These are phyloP conservation scores for Mycena olivaceomarginata DNA, from an alignment of 768 basidiomycete genomes.

Conservation along the genomic window DNA sequence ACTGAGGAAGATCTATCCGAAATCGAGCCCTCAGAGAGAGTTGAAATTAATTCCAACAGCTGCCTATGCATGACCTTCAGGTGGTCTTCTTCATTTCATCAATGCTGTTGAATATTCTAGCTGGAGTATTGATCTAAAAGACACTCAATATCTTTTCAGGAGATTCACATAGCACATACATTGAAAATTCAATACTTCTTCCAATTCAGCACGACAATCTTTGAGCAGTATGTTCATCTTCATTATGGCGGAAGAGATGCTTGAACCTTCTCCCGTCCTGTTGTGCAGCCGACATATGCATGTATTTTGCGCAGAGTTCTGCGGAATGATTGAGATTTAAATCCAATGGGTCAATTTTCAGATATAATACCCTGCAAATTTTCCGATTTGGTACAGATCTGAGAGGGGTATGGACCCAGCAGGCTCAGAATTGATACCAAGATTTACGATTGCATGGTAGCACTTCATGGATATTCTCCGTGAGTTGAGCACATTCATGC, in stretches of 20 bases:
- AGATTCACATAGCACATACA: neutral
- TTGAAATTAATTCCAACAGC: neutral
- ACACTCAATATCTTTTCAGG: neutral
- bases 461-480: neutral
- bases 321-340: neutral
- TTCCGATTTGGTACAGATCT: neutral
- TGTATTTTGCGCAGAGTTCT: conserved; percentile 18
- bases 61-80: neutral
- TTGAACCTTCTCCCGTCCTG: conserved; percentile 8
- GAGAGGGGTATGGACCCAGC: neutral
- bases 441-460: neutral
- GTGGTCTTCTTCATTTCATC: neutral
- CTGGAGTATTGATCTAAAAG: neutral
- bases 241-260: neutral
- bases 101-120: neutral
- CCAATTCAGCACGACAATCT: neutral
- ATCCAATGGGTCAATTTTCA: neutral
- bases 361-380: conserved; percentile 10
- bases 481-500: neutral
- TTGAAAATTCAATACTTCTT: neutral
- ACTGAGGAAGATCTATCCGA: neutral
- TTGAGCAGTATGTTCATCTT: conserved; percentile 10
- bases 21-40: neutral
- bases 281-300: conserved; percentile 4
- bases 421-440: conserved; percentile 1